Conservation (phyloP, 108 stramenopile species). For the Skeletonema marinoi region DNA sequence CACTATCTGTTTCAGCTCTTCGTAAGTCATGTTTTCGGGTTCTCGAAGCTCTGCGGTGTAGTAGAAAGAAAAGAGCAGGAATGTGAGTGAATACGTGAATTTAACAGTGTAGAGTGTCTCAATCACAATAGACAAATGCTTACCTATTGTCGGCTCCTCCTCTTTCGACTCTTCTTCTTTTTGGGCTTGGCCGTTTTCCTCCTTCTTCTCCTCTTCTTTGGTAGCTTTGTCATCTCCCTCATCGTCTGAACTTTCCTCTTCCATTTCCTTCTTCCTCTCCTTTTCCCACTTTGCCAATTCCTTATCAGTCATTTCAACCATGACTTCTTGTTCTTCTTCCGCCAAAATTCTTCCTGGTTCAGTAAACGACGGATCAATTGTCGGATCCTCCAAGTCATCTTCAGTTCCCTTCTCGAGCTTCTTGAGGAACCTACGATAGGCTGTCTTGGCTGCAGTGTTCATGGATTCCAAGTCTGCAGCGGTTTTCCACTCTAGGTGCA, state of each 20-base stretch:
- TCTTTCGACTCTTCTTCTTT: constrained; percentile 28
- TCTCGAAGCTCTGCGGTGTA: constrained; percentile 62
- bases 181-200: constrained; percentile 28
- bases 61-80: neutral
- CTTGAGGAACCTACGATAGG: constrained; percentile 86
- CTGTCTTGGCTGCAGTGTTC: constrained; percentile 85
- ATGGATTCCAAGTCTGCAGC: constrained; percentile 86
- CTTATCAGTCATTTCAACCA: constrained; percentile 77
- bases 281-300: constrained; percentile 86
- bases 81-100: neutral
- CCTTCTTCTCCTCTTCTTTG: constrained; percentile 39
- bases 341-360: constrained; percentile 88
- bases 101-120: neutral
- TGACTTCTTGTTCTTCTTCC: constrained; percentile 84
- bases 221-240: constrained; percentile 28
- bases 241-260: constrained; percentile 45
- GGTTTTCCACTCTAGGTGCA: constrained; percentile 88
- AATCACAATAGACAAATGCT: neutral
- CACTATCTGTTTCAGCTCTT: constrained; percentile 57
- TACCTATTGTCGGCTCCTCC: constrained; percentile 22
- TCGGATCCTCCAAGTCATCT: constrained; percentile 85
- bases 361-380: constrained; percentile 81
- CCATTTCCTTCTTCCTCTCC: constrained; percentile 72
- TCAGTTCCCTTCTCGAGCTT: constrained; percentile 77
- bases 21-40: constrained; percentile 59